Evolutionary conservation across 1,284 basidiomycete genomes (phyloP).

Genomic region (Apiotrichum porosum): DNA sequence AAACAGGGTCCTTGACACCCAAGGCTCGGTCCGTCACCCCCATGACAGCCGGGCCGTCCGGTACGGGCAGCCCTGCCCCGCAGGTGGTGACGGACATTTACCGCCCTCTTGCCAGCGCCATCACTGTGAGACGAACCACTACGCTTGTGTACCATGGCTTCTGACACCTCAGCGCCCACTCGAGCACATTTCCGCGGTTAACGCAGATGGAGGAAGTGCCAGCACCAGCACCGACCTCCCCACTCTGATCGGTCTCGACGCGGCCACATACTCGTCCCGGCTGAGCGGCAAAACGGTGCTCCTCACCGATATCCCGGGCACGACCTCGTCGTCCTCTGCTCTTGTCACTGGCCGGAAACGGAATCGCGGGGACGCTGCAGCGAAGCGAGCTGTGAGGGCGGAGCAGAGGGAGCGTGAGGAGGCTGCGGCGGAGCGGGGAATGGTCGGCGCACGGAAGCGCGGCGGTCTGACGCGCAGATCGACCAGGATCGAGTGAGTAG

Average conservation of each 20-base stretch:
- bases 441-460: slow-evolving; percentile 11
- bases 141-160: no score
- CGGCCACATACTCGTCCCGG: slow-evolving; percentile 24
- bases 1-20: no score
- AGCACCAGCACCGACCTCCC: slow-evolving; percentile 11
- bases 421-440: slow-evolving; percentile 2
- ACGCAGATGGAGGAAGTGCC: no score
- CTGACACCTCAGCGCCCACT: no score
- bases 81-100: slow-evolving; percentile 12
- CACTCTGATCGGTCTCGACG: slow-evolving; percentile 23
- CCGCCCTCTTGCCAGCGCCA: slow-evolving; percentile 9
- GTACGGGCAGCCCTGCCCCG: not conserved
- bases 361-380: slow-evolving; percentile 25
- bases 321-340: not conserved
- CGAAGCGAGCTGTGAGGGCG: slow-evolving; percentile 12
- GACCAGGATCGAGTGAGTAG: slow-evolving; percentile 27
- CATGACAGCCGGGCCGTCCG: no score
- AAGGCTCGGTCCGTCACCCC: no score
- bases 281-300: slow-evolving; percentile 36
- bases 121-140: no score
- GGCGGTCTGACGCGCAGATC: slow-evolving; percentile 13
- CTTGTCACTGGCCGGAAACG: slow-evolving; percentile 32
- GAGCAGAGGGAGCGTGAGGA: slow-evolving; percentile 5
- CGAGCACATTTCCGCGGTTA: no score
- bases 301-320: slow-evolving; percentile 15